Percentiles rank a stretch among this genome's conserved stretches.
Conservation (phyloP, 2,329 filamentous ascomycete species). For the Plectosphaerella plurivora region DNA sequence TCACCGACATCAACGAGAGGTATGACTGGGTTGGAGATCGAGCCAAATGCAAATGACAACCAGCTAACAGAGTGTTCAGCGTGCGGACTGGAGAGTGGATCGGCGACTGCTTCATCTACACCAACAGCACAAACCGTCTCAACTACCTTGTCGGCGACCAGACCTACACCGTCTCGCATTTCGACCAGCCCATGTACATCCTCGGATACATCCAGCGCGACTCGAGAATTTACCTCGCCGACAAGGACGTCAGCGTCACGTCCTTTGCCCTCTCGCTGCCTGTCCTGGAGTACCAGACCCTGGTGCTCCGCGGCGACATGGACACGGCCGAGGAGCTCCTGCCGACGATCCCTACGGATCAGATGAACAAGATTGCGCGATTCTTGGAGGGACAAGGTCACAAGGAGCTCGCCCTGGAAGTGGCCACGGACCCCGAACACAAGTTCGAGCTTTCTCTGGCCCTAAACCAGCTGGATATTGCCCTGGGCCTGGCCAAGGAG, state of each 20-base stretch:
- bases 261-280: conserved; percentile 88
- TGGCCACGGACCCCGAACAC: conserved; percentile 92
- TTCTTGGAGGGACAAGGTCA: conserved; percentile 97
- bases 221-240: conserved; percentile 88
- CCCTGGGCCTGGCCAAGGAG: conserved; percentile 75
- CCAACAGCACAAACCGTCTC: conserved; percentile 90
- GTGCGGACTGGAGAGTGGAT: conserved; percentile 97
- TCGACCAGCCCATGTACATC: conserved; percentile 91
- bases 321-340: conserved; percentile 86
- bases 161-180: conserved; percentile 95
- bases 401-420: conserved; percentile 90
- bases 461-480: conserved; percentile 79
- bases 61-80: conserved; percentile 35
- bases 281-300: conserved; percentile 93
- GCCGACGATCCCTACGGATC: conserved; percentile 77
- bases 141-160: conserved; percentile 98
- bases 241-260: conserved; percentile 91
- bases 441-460: conserved; percentile 89
- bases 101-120: conserved; percentile 98
- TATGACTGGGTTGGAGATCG: conserved; percentile 26
- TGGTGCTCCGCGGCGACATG: conserved; percentile 90
- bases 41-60: neutral
- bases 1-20: conserved; percentile 92
- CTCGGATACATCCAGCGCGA: conserved; percentile 94
- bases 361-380: conserved; percentile 96